Base-by-base conservation (phyloP, 2,329 filamentous ascomycete species). In the Elsinoe necatrix region DNA sequence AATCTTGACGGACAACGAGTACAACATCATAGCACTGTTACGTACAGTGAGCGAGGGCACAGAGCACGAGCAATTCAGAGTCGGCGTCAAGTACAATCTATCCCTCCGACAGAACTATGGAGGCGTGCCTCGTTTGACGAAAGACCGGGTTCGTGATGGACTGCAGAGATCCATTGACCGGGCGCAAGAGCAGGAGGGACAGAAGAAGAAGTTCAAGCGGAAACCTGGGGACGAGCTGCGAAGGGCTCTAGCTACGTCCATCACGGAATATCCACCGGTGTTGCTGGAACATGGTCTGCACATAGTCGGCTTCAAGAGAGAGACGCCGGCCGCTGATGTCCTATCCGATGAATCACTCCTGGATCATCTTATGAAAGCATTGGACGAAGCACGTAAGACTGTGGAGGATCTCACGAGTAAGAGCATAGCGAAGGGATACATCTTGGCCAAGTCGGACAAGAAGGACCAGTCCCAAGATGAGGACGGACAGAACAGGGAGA, bases 191-290 rank as follows among this genome's bases (percentile, higher is more conserved):
- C 74, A 74, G 0, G 59, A 59, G 18, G 73, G 73, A 20, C 68
- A 73, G 23, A 74, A 73, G 4, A 83, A 83, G 62, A 92, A 90
- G 69, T 85, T 85, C 60, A 82, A 82, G 75, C 83, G 81, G 64
- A 92, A 89, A 69, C 77, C 80, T 0, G 85, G 84, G 3, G 87
- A 92, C 69, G 83, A 84, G 56, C 66, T 97, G 61, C 82, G 89
- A 57, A 91, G 87, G 69, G 86, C 88, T 2, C 72, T 98, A 54
- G 89, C 89, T 0, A 80, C 86, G 11, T 88, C 87, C 0, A 92
- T 97, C 56, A 88, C 87, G 0, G 93, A 98, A 68, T 83, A 92
- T 56, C 90, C 93, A 1, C 91, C 93, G 0, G 82, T 93, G 56
- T 73, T 98, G 4, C 78, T 97, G 16, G 92, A 97, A 60, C 91